These are phyloP conservation scores for Canariomyces notabilis DNA, from an alignment of 2,329 filamentous ascomycete genomes.

Conservation along the genomic window DNA sequence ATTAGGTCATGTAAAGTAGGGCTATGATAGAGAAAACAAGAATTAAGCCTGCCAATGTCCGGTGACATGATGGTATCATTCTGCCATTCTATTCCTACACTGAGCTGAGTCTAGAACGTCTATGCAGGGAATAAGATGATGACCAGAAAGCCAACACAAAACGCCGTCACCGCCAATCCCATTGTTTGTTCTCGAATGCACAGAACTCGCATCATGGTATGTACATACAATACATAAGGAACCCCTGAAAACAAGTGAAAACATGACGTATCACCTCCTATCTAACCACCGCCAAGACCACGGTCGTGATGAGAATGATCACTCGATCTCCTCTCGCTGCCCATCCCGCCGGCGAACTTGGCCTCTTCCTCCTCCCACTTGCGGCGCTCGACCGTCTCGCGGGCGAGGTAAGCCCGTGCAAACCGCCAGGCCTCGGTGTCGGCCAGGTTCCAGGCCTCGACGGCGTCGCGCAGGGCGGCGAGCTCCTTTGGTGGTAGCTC, in stretches of 20 bases:
- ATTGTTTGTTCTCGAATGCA: too few relatives aligned
- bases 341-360: conserved; percentile 58
- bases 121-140: too few relatives aligned
- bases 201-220: too few relatives aligned
- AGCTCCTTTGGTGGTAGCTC: conserved; percentile 29
- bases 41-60: background rate
- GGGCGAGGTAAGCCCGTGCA: conserved; percentile 60
- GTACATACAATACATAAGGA: too few relatives aligned
- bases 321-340: conserved; percentile 37
- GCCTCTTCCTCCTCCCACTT: conserved; percentile 68
- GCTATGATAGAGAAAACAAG: conserved; percentile 17
- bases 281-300: background rate
- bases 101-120: too few relatives aligned
- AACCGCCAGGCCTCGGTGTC: conserved; percentile 78
- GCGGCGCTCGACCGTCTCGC: conserved; percentile 56
- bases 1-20: conserved; percentile 23
- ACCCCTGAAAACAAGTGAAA: too few relatives aligned
- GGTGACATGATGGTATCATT: background rate
- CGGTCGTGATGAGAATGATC: background rate
- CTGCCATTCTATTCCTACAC: background rate
- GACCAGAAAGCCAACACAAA: too few relatives aligned
- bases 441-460: conserved; percentile 64
- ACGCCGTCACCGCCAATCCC: too few relatives aligned
- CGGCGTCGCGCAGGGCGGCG: conserved; percentile 44
- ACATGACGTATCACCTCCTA: background rate